Conservation (phyloP, 2,329 filamentous ascomycete species). For the Ophiostoma triangulosporum region DNA sequence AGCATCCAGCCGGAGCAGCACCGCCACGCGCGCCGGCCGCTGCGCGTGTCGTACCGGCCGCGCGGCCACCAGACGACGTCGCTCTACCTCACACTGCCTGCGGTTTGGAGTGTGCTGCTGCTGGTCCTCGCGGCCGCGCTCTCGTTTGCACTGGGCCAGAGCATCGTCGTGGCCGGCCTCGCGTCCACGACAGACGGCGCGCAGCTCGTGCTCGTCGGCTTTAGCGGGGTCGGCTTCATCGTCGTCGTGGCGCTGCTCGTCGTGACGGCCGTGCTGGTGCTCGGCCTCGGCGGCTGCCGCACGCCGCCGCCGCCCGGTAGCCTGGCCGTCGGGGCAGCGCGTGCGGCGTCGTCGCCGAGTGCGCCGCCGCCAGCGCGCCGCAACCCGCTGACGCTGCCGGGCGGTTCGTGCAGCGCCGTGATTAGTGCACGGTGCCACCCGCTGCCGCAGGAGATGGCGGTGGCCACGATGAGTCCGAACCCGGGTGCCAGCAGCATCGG, state of each 20-base stretch:
- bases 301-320: conserved; percentile 17
- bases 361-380: conserved; percentile 16
- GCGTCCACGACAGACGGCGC: conserved; percentile 6
- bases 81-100: conserved; percentile 37
- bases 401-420: conserved; percentile 38
- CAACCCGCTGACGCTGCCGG: conserved; percentile 35
- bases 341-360: background rate
- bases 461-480: conserved; percentile 11
- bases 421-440: conserved; percentile 35
- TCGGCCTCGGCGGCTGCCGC: conserved; percentile 27
- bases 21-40: conserved; percentile 17
- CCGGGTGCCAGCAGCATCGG: background rate
- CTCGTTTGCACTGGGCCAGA: conserved; percentile 33
- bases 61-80: conserved; percentile 32
- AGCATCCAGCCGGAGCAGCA: conserved; percentile 2
- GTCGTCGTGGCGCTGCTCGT: conserved; percentile 28
- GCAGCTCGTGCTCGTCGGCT: conserved; percentile 23
- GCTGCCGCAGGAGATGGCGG: conserved; percentile 15
- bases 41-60: conserved; percentile 32
- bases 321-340: background rate
- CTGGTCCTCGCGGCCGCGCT: conserved; percentile 29
- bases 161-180: conserved; percentile 22
- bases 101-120: conserved; percentile 30
- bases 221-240: conserved; percentile 30
- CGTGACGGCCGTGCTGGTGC: conserved; percentile 21